Percentiles rank a stretch among this genome's conserved stretches.
These are phyloP conservation scores for Russula abietina DNA, from an alignment of 768 basidiomycete genomes.

Conservation along the genomic window DNA sequence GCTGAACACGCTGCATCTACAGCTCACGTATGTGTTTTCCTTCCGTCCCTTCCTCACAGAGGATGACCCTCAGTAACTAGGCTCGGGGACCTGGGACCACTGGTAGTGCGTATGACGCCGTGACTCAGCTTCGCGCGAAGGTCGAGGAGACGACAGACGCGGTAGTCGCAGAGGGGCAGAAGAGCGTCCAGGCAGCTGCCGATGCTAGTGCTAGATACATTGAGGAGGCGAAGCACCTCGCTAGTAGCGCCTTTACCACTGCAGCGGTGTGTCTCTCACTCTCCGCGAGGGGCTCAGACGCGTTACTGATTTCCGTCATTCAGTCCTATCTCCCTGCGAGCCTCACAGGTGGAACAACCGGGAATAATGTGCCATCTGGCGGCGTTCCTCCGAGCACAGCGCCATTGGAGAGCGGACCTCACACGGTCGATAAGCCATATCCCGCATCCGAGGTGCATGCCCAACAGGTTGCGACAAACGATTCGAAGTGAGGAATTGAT, in stretches of 20 bases:
- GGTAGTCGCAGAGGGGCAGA: slow-evolving; percentile 53
- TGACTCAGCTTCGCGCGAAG: slow-evolving; percentile 30
- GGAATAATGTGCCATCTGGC: slow-evolving; percentile 7
- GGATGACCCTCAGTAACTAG: background rate
- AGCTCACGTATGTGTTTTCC: slow-evolving; percentile 43
- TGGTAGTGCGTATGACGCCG: slow-evolving; percentile 20
- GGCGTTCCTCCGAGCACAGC: background rate
- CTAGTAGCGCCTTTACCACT: slow-evolving; percentile 38
- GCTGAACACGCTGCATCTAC: no score
- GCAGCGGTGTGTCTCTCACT: slow-evolving; percentile 38
- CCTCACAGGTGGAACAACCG: slow-evolving; percentile 22
- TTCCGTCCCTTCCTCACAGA: background rate
- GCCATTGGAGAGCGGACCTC: slow-evolving; percentile 3
- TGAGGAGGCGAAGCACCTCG: slow-evolving; percentile 49
- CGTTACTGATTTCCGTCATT: background rate
- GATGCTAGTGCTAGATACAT: slow-evolving; percentile 44
- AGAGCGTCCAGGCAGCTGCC: slow-evolving; percentile 43
- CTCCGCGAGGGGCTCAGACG: background rate
- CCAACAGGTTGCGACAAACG: slow-evolving; percentile 3
- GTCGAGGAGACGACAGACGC: slow-evolving; percentile 39
- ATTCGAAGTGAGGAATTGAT: slow-evolving; percentile 1
- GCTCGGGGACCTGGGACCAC: slow-evolving; percentile 14
- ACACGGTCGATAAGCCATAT: slow-evolving; percentile 1
- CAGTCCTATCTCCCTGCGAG: slow-evolving; percentile 22
- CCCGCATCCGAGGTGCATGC: background rate